Evolutionary conservation across 148 eudicot species (phyloP).

Genomic region (Cornus suecica): DNA sequence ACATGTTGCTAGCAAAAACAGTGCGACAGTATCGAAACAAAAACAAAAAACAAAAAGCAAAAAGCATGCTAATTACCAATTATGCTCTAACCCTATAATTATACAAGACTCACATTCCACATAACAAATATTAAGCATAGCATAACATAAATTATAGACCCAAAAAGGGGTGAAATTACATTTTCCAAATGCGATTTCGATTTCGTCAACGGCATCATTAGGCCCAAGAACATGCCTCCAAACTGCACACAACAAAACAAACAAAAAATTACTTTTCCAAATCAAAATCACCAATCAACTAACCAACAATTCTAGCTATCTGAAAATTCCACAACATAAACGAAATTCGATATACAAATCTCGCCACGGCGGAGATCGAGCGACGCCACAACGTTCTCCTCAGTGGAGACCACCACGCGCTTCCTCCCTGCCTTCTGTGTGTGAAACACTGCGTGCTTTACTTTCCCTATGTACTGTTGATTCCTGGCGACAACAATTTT

Average conservation of each 20-base stretch:
- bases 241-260: constrained; percentile 42
- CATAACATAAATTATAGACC: neutral
- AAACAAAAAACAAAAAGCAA: too few relatives aligned
- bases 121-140: neutral
- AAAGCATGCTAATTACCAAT: neutral
- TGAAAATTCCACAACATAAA: neutral
- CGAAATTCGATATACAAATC: constrained; percentile 55
- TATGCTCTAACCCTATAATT: neutral
- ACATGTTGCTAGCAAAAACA: too few relatives aligned
- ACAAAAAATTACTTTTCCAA: constrained; percentile 2
- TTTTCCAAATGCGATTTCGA: constrained; percentile 83
- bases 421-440: constrained; percentile 95
- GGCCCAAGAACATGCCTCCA: constrained; percentile 95
- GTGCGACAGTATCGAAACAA: too few relatives aligned
- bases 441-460: constrained; percentile 89
- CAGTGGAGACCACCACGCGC: constrained; percentile 87
- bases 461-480: constrained; percentile 93
- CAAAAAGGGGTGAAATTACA: constrained; percentile 37
- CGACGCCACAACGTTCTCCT: constrained; percentile 84
- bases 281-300: neutral
- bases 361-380: constrained; percentile 98
- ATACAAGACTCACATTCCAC: neutral
- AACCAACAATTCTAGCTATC: neutral
- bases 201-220: constrained; percentile 61
- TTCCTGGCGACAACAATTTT: constrained; percentile 53